phyloP scores from a whole-genome alignment of 192 early-diverging fungal genomes.

The Podila epicladia region DNA sequence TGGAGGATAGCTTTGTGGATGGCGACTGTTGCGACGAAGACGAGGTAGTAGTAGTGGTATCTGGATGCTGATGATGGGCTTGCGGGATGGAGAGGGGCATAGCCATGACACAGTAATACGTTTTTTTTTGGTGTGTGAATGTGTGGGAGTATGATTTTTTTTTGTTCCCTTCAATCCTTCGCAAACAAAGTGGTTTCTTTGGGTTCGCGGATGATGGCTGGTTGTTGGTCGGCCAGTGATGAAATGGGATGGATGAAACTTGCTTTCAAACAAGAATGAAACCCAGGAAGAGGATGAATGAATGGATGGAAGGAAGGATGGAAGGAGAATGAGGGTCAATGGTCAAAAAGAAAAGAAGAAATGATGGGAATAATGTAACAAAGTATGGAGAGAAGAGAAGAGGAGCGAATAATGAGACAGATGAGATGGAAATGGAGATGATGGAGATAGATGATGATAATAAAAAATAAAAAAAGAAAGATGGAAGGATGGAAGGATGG shows the following conservation, averaged over 20 bases:
- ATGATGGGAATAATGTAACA: not conserved
- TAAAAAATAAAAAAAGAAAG: not conserved
- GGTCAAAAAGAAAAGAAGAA: not conserved
- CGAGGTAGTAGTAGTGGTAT: conserved; percentile 1
- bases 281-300: not conserved
- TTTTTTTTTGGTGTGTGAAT: not conserved
- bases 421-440: too few relatives aligned
- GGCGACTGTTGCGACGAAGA: conserved; percentile 3
- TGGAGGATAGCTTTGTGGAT: conserved; percentile 23
- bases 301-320: not conserved
- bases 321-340: not conserved
- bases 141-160: not conserved
- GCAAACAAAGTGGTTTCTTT: too few relatives aligned
- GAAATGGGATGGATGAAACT: conserved; percentile 2
- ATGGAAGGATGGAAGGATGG: not conserved
- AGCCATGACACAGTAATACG: not conserved
- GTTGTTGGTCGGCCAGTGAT: not conserved
- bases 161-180: too few relatives aligned
- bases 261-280: not conserved
- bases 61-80: not conserved
- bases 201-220: too few relatives aligned
- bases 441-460: not conserved
- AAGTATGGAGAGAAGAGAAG: not conserved
- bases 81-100: conserved; percentile 1
- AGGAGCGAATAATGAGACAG: not conserved